phyloP scores from a whole-genome alignment of 805 yeast species.

The Pichia gijzeniarum region DNA sequence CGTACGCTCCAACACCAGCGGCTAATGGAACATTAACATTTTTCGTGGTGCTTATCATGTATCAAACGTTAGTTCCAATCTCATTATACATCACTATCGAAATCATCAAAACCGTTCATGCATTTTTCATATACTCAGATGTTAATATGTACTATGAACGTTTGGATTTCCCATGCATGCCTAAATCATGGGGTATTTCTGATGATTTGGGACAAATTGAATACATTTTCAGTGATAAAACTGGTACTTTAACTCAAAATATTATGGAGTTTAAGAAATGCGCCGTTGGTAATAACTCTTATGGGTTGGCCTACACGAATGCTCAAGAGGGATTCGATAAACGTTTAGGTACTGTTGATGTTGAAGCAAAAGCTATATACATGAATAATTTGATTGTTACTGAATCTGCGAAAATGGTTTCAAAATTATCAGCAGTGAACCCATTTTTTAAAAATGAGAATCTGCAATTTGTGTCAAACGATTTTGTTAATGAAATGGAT shows the following conservation, averaged over 20 bases:
- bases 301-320: constrained; percentile 74
- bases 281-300: constrained; percentile 57
- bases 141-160: constrained; percentile 60
- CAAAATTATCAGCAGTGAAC: constrained; percentile 30
- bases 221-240: constrained; percentile 75
- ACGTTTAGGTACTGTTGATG: constrained; percentile 52
- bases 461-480: constrained; percentile 58
- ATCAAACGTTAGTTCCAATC: constrained; percentile 75
- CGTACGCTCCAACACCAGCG: constrained; percentile 53
- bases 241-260: constrained; percentile 79
- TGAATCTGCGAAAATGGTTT: constrained; percentile 45
- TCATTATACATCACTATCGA: constrained; percentile 75
- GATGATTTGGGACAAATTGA: constrained; percentile 84
- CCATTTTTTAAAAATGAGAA: constrained; percentile 41
- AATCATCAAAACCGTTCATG: constrained; percentile 71
- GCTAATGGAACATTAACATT: constrained; percentile 62
- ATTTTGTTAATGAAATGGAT: constrained; percentile 47
- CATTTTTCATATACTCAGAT: constrained; percentile 68
- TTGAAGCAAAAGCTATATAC: constrained; percentile 39
- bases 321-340: constrained; percentile 68
- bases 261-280: constrained; percentile 79
- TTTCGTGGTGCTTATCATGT: constrained; percentile 65
- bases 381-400: constrained; percentile 36
- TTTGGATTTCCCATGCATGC: constrained; percentile 70
- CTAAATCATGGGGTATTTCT: constrained; percentile 77